phyloP scores from a whole-genome alignment of 139 green algal genomes.

The Raphidocelis subcapitata region DNA sequence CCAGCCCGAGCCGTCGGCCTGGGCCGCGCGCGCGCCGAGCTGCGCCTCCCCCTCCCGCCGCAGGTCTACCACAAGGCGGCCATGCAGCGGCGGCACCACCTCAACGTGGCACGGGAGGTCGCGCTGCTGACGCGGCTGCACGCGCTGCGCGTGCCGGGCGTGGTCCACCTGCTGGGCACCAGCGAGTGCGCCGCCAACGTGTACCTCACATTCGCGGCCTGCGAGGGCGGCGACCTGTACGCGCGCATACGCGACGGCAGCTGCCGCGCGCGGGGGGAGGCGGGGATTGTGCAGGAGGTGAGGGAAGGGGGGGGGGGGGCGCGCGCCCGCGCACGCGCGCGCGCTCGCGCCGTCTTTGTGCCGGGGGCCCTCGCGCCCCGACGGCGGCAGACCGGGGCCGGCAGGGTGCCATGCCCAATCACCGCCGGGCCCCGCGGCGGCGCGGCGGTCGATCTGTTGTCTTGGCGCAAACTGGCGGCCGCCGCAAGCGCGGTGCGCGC shows the following conservation, averaged over 20 bases:
- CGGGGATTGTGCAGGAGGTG: slow-evolving; percentile 30
- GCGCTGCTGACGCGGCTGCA: background rate
- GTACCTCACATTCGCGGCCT: slow-evolving; percentile 23
- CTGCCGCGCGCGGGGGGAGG: slow-evolving; percentile 23
- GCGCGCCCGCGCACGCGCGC: slow-evolving; percentile 15
- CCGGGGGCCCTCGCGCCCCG: no score
- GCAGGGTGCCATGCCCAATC: no score
- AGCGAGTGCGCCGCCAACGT: background rate
- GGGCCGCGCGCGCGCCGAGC: no score
- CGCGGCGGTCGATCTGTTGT: no score
- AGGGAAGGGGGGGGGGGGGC: no score
- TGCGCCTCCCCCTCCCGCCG: no score
- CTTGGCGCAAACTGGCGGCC: no score
- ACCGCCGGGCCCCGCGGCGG: no score
- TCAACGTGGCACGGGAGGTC: slow-evolving; percentile 20
- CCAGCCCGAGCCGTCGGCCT: no score
- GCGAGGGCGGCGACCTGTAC: slow-evolving; percentile 36
- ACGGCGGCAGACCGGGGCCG: no score
- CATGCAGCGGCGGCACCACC: slow-evolving; percentile 9
- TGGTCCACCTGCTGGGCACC: slow-evolving; percentile 11
- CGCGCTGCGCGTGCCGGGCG: slow-evolving; percentile 8
- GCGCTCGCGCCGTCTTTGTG: slow-evolving; percentile 2
- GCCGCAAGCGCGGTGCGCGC: no score
- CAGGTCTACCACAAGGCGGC: slow-evolving; percentile 15
- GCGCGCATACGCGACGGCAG: slow-evolving; percentile 31